Conservation (phyloP, 2,329 filamentous ascomycete species). For the Cryphonectria nitschkei region DNA sequence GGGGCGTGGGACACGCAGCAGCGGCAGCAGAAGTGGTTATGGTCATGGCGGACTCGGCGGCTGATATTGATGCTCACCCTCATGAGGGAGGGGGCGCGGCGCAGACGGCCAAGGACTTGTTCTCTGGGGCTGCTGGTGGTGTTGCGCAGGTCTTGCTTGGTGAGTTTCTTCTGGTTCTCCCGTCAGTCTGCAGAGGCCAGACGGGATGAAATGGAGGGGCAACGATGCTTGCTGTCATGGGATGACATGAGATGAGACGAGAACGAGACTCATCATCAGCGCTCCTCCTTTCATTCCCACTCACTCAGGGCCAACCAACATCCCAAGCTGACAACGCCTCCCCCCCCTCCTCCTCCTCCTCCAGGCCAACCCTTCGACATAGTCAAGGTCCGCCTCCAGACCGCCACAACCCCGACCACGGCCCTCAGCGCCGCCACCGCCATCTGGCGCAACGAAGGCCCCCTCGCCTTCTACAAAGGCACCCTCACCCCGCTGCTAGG, state of each 20-base stretch:
- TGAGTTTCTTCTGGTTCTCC: conserved; percentile 51
- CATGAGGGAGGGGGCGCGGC: conserved; percentile 41
- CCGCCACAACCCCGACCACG: conserved; percentile 76
- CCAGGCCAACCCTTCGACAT: conserved; percentile 80
- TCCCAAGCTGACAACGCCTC: conserved; percentile 7
- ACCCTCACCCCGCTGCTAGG: conserved; percentile 92
- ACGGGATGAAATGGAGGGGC: background rate
- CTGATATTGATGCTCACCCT: conserved; percentile 42
- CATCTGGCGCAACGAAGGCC: conserved; percentile 87
- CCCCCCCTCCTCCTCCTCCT: background rate
- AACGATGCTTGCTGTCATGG: background rate
- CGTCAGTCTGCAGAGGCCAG: background rate
- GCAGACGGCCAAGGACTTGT: conserved; percentile 84
- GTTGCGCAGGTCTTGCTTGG: conserved; percentile 92
- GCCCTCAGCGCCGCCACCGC: conserved; percentile 79
- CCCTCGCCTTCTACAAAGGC: conserved; percentile 96
- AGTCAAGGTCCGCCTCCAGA: conserved; percentile 96
- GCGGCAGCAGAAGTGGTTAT: background rate
- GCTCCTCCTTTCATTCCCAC: too few species aligned
- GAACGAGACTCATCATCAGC: background rate
- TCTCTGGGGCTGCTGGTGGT: conserved; percentile 87
- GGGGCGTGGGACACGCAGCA: conserved; percentile 17
- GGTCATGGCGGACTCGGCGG: conserved; percentile 41
- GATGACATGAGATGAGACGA: conserved; percentile 10
- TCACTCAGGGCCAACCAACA: background rate